Percentiles rank a stretch among this genome's conserved stretches.
phyloP scores from a whole-genome alignment of 768 basidiomycete species.

The Lentinula lateritia region DNA sequence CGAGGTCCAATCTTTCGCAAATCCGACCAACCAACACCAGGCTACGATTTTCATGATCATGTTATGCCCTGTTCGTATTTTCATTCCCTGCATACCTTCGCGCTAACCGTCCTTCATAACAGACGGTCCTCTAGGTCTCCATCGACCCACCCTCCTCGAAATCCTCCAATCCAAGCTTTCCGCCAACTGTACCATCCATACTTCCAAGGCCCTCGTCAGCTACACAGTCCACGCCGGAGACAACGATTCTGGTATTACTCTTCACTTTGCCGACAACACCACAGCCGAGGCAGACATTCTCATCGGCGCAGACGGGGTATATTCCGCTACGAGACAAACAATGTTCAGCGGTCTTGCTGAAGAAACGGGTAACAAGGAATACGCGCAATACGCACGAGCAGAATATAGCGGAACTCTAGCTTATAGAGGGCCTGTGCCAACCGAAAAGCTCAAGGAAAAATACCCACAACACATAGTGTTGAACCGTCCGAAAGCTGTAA shows the following conservation, averaged over 20 bases:
- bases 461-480: slow-evolving; percentile 13
- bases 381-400: slow-evolving; percentile 10
- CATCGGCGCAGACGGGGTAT: slow-evolving; percentile 37
- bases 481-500: slow-evolving; percentile 11
- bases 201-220: slow-evolving; percentile 12
- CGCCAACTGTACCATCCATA: slow-evolving; percentile 19
- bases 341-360: slow-evolving; percentile 12
- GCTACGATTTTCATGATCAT: slow-evolving; percentile 20
- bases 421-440: slow-evolving; percentile 10
- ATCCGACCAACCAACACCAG: slow-evolving; percentile 17
- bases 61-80: slow-evolving; percentile 18
- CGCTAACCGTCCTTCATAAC: neutral
- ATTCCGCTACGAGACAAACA: slow-evolving; percentile 17
- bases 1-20: slow-evolving; percentile 20
- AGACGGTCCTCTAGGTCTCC: slow-evolving; percentile 19
- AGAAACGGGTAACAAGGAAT: neutral
- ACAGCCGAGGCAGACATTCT: slow-evolving; percentile 27
- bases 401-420: slow-evolving; percentile 14
- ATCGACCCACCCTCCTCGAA: slow-evolving; percentile 18
- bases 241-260: slow-evolving; percentile 6
- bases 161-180: slow-evolving; percentile 17
- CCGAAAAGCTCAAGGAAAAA: slow-evolving; percentile 6
- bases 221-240: slow-evolving; percentile 8
- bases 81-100: neutral
- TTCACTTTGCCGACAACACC: slow-evolving; percentile 21